phyloP scores from a whole-genome alignment of 1,284 basidiomycete species.

The Irpex rosettiformis region DNA sequence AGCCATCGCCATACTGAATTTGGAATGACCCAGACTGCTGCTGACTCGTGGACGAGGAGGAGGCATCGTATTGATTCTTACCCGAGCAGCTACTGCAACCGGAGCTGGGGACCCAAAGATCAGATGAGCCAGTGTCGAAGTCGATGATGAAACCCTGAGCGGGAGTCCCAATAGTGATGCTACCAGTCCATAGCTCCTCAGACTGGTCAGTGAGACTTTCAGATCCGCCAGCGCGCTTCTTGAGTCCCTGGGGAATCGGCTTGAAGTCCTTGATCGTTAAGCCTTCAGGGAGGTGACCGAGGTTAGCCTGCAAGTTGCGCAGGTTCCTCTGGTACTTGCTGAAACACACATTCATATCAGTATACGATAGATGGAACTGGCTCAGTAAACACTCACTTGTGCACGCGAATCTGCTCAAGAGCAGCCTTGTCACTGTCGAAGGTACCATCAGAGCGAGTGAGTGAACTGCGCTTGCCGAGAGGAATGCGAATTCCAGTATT shows the following conservation, averaged over 20 bases:
- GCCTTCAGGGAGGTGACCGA: constrained; percentile 6
- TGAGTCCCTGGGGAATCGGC: not conserved
- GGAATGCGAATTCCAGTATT: constrained; percentile 1
- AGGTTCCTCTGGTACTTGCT: constrained; percentile 10
- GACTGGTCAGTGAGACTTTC: not conserved
- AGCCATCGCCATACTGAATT: constrained; percentile 55
- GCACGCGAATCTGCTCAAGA: not conserved
- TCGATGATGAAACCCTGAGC: constrained; percentile 11
- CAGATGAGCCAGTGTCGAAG: constrained; percentile 16
- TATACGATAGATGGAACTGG: not conserved
- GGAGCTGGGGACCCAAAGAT: constrained; percentile 12
- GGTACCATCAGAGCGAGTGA: constrained; percentile 4
- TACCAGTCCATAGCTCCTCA: constrained; percentile 2
- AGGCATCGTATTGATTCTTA: constrained; percentile 28
- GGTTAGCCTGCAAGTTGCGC: constrained; percentile 2
- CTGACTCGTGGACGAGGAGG: constrained; percentile 33
- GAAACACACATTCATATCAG: not conserved
- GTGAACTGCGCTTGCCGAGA: constrained; percentile 1
- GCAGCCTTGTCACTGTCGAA: constrained; percentile 7
- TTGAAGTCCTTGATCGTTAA: not conserved
- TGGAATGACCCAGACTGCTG: constrained; percentile 34
- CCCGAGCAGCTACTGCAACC: constrained; percentile 4
- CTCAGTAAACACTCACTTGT: not conserved
- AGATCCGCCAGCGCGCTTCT: constrained; percentile 4
- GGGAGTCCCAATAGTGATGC: constrained; percentile 3